Conservation (phyloP, 305 asterid genomes). For the Caryopteris hybrid region DNA sequence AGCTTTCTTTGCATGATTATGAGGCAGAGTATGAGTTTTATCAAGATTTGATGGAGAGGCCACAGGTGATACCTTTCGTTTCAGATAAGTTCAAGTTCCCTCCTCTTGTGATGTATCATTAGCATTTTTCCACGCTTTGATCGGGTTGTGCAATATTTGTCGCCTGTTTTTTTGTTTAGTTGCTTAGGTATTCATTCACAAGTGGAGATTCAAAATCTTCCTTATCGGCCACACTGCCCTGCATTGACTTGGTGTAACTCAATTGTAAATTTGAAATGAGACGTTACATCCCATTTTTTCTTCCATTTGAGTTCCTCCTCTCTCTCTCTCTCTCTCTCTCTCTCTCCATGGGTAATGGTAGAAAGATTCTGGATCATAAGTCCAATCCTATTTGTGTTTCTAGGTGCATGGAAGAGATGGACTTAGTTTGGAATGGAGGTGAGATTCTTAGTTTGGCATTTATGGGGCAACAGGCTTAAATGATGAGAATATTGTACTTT, state of each 20-base stretch:
- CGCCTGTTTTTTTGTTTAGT: not conserved
- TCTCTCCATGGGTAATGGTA: too few relatives aligned
- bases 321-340: not conserved
- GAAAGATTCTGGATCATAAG: too few relatives aligned
- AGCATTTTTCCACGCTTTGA: not conserved
- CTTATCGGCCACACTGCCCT: not conserved
- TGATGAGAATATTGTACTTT: too few relatives aligned
- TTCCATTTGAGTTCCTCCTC: not conserved
- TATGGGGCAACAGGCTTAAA: too few relatives aligned
- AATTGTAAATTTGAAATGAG: conserved; percentile 18
- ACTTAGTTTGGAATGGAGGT: too few relatives aligned
- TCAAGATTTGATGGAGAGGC: conserved; percentile 49
- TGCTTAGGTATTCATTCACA: not conserved
- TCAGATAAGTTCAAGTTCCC: conserved; percentile 72
- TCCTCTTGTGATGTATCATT: conserved; percentile 51
- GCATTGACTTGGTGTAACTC: not conserved
- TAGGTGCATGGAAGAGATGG: too few relatives aligned
- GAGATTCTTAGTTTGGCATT: too few relatives aligned
- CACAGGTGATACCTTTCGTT: conserved; percentile 63
- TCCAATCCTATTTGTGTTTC: too few relatives aligned
- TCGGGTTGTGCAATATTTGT: not conserved
- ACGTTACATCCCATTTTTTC: not conserved
- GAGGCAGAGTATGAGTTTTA: conserved; percentile 92
- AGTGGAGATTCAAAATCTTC: not conserved
- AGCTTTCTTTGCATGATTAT: conserved; percentile 81